A percentile compares a stretch with the other conserved stretches of the same genome.
These are phyloP conservation scores for Plasmopara viticola DNA, from an alignment of 352 stramenopile genomes.

Conservation along the genomic window DNA sequence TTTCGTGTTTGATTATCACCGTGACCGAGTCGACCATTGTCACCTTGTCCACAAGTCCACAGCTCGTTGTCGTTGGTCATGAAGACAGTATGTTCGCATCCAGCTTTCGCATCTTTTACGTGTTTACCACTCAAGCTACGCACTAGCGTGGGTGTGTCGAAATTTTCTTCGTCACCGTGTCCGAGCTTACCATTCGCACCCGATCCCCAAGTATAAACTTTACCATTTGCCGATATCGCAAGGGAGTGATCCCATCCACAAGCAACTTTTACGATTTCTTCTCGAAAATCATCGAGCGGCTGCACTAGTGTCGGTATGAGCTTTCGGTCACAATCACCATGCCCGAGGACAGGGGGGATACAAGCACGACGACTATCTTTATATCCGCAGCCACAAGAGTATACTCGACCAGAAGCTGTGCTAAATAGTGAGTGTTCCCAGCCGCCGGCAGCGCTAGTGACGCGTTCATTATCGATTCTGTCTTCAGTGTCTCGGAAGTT, in stretches of 20 bases:
- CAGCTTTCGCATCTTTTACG: slow-evolving; percentile 66
- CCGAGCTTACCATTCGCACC: slow-evolving; percentile 79
- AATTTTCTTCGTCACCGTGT: slow-evolving; percentile 77
- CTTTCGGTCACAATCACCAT: slow-evolving; percentile 62
- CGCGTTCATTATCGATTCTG: slow-evolving; percentile 21
- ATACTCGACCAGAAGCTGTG: slow-evolving; percentile 52
- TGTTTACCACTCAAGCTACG: slow-evolving; percentile 37
- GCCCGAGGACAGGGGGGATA: slow-evolving; percentile 73
- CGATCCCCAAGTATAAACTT: slow-evolving; percentile 74
- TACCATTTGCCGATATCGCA: slow-evolving; percentile 46
- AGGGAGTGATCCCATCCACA: slow-evolving; percentile 84
- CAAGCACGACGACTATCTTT: slow-evolving; percentile 77
- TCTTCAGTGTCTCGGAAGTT: slow-evolving; percentile 49
- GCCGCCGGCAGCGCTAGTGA: slow-evolving; percentile 53
- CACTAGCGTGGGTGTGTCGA: slow-evolving; percentile 52
- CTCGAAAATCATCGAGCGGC: slow-evolving; percentile 39
- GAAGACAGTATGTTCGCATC: slow-evolving; percentile 72
- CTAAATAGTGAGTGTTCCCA: slow-evolving; percentile 84
- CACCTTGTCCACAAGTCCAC: slow-evolving; percentile 77
- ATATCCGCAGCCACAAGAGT: slow-evolving; percentile 74
- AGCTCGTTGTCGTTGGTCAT: slow-evolving; percentile 54
- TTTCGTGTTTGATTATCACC: slow-evolving; percentile 64
- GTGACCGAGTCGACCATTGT: slow-evolving; percentile 71
- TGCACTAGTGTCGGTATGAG: slow-evolving; percentile 54
- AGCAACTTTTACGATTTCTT: slow-evolving; percentile 56